Conservation (phyloP, 345 rosid genomes). For the Psidium guajava region DNA sequence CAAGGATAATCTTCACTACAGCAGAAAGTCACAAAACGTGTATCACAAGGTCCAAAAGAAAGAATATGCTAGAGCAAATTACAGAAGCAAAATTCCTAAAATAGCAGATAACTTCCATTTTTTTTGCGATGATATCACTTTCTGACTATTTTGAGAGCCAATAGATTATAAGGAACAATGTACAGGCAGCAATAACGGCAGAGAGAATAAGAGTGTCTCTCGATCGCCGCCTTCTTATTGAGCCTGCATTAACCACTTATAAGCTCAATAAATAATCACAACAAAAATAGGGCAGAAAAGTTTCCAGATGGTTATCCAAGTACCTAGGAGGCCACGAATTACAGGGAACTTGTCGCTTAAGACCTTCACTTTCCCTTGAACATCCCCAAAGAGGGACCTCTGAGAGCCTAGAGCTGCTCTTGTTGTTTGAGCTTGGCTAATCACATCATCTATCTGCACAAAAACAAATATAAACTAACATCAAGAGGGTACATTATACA, state of each 20-base stretch:
- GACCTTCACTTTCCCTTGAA: conserved; percentile 86
- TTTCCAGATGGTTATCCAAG: not conserved
- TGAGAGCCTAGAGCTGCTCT: conserved; percentile 85
- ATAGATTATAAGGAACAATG: conserved; percentile 79
- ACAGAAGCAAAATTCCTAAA: conserved; percentile 8
- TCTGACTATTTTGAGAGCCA: conserved; percentile 74
- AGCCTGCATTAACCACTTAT: conserved; percentile 36
- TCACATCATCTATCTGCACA: conserved; percentile 87
- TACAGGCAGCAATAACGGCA: conserved; percentile 89
- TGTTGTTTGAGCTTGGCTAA: conserved; percentile 90
- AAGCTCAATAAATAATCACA: not conserved
- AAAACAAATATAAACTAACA: not conserved
- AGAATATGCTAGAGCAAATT: not conserved
- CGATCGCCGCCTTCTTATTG: conserved; percentile 69
- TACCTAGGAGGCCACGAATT: conserved; percentile 87
- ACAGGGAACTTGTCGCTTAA: conserved; percentile 83
- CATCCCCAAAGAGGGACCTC: conserved; percentile 78
- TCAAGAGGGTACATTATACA: not conserved
- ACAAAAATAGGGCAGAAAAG: not conserved
- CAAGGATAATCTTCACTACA: not conserved
- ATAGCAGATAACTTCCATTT: conserved; percentile 1
- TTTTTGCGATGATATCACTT: conserved; percentile 1
- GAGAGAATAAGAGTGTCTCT: conserved; percentile 87
- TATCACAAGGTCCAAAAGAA: not conserved
- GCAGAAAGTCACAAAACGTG: not conserved